Evolutionary conservation across 2,329 filamentous ascomycete genomes (phyloP).

Genomic region (Aspergillus ustus): DNA sequence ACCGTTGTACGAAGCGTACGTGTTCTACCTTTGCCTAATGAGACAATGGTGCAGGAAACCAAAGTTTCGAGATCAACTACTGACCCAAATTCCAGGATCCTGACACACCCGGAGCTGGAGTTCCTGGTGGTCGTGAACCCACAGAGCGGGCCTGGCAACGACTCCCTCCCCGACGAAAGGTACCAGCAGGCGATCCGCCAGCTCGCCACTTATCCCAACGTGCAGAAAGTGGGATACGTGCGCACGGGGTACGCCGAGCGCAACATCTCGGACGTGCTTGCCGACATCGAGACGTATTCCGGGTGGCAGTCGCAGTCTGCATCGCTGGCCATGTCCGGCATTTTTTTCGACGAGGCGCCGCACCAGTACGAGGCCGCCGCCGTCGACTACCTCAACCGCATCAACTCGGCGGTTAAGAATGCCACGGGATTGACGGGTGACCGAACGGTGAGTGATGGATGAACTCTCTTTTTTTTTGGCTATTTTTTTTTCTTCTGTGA

Average conservation of each 20-base stretch:
- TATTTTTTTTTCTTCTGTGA: not conserved
- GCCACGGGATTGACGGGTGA: conserved; percentile 10
- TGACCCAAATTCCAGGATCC: conserved; percentile 16
- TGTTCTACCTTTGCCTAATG: no score
- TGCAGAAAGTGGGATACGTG: conserved; percentile 49
- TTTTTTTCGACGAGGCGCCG: conserved; percentile 48
- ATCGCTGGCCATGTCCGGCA: conserved; percentile 40
- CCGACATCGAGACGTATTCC: conserved; percentile 44
- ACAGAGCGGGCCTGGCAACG: conserved; percentile 38
- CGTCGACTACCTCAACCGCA: conserved; percentile 27
- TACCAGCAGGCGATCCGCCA: conserved; percentile 41
- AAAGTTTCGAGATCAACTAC: not conserved
- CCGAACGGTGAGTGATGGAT: conserved; percentile 16
- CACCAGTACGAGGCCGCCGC: conserved; percentile 24
- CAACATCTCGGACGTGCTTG: conserved; percentile 36
- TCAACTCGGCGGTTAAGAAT: conserved; percentile 25
- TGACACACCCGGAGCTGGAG: conserved; percentile 26
- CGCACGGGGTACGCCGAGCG: conserved; percentile 40
- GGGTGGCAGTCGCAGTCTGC: conserved; percentile 36
- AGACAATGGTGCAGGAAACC: not conserved
- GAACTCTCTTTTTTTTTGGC: not conserved
- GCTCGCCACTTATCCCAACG: conserved; percentile 45
- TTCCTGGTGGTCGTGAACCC: conserved; percentile 40
- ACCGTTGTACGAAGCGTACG: conserved; percentile 28
- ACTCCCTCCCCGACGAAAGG: conserved; percentile 36